Conservation (phyloP, 2,329 filamentous ascomycete genomes). For the Clonostachys sp. region DNA sequence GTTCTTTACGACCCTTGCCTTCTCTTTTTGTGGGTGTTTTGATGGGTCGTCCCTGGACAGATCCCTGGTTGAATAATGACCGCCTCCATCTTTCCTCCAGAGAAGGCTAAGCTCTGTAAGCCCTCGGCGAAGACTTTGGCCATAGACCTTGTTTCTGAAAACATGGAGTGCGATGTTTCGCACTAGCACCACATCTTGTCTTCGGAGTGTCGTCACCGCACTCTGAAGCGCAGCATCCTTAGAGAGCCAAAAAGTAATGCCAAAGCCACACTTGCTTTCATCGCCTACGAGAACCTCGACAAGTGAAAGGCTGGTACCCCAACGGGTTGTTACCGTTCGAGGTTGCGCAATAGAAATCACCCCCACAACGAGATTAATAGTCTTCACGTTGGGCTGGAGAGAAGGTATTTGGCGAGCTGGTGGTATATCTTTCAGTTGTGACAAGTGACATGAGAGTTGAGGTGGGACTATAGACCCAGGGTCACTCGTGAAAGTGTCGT, state of each 20-base stretch:
- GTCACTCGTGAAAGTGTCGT: constrained; percentile 24
- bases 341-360: constrained; percentile 68
- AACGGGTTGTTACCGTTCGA: constrained; percentile 63
- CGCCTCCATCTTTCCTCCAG: constrained; percentile 43
- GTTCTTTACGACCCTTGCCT: constrained; percentile 62
- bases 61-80: constrained; percentile 51
- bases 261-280: constrained; percentile 77
- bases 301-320: constrained; percentile 57
- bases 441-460: constrained; percentile 23
- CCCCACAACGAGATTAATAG: constrained; percentile 76
- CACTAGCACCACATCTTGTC: constrained; percentile 74
- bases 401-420: constrained; percentile 57
- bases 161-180: constrained; percentile 74
- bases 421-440: constrained; percentile 66
- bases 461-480: constrained; percentile 8
- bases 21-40: constrained; percentile 49
- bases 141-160: constrained; percentile 76
- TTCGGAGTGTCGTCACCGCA: constrained; percentile 43
- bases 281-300: constrained; percentile 80
- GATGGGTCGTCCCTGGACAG: constrained; percentile 23
- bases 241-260: constrained; percentile 78
- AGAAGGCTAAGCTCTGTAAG: constrained; percentile 68
- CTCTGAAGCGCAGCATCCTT: constrained; percentile 21
- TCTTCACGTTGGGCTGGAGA: constrained; percentile 75
- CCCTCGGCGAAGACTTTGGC: constrained; percentile 71